Percentiles rank a stretch among this genome's conserved stretches.
Conservation (phyloP, 768 basidiomycete species). For the Tulasnella sp. region DNA sequence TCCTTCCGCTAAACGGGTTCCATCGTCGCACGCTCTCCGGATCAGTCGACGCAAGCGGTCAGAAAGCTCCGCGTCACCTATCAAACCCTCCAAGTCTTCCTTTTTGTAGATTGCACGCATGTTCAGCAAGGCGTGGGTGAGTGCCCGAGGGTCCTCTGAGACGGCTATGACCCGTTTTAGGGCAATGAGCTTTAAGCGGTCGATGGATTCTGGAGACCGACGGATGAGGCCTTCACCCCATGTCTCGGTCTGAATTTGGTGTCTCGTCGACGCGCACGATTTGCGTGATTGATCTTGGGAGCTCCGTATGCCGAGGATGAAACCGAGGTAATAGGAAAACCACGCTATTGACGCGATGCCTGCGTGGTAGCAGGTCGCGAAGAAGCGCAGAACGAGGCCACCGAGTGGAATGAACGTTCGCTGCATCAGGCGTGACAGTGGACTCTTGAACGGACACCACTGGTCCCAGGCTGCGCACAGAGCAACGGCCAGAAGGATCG, state of each 20-base stretch:
- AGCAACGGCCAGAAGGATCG: too few relatives aligned
- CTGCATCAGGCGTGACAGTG: too few relatives aligned
- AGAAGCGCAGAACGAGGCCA: too few relatives aligned
- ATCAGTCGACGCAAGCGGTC: neutral
- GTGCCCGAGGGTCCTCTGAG: neutral
- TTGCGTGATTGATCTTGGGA: too few relatives aligned
- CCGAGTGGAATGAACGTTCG: too few relatives aligned
- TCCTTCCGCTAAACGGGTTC: neutral
- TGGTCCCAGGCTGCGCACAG: too few relatives aligned
- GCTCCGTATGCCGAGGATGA: too few relatives aligned
- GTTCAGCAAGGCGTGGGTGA: neutral
- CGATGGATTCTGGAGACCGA: neutral
- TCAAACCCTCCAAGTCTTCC: neutral
- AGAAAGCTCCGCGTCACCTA: neutral
- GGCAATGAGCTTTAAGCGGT: neutral
- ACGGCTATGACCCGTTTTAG: neutral
- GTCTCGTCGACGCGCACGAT: neutral
- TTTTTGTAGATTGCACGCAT: neutral
- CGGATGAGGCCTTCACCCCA: neutral
- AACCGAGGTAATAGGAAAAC: too few relatives aligned
- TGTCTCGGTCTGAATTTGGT: neutral
- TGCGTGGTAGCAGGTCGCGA: too few relatives aligned
- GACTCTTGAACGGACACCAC: too few relatives aligned
- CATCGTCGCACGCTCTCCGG: neutral
- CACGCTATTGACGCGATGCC: too few relatives aligned